Evolutionary conservation across 1,284 basidiomycete species (phyloP), one percentile per base, ranked within the genome.

Genomic region (Trichosporon sp.): DNA sequence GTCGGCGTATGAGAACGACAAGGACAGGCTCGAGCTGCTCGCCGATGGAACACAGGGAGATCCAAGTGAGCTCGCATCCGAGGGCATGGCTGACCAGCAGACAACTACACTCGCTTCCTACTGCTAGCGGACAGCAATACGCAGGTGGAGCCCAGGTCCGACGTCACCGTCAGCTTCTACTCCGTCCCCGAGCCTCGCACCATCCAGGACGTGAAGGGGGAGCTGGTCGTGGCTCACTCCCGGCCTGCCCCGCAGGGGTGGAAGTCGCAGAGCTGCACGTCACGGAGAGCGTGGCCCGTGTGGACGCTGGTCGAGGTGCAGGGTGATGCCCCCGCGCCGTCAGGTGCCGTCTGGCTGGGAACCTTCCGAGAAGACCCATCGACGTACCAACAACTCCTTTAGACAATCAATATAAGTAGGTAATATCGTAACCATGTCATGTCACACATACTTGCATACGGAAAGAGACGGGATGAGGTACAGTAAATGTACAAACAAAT

Each of bases 51-150:
- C 81, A 3, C 82, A 84, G 69, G 77, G 74, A 12, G 75, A 60
- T 23, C 56, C 56, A 13, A 32, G 56, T 60, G 18, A 29, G 56
- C 21, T n/a, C n/a, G 7, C 12, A 12, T 4, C 12, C 12, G 18
- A 7, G 2, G 12, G 11, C 13, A 13, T n/a, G 18, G 9, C 56
- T 58, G 56, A 58, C 56, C 4, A 11, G 1, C n/a, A 83, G 83
- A 77, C 65, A 84, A 84, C 68, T 80, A 71, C 63, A 84, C 83
- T 3, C 78, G 82, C 21, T 84, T 84, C 73, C 44, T 84, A 31
- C 74, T 83, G 13, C 70, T 83, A 8, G 64, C 71, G 3, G 69
- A 69, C 34, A 23, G 32, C 13, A 51, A 62, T 38, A 42, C 64
- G 25, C 23, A 29, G 31, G 58, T 65, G 21, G 21, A 47, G 51